Conservation (phyloP, 169 alveolate genomes). For the Cryptosporidium meleagridis region DNA sequence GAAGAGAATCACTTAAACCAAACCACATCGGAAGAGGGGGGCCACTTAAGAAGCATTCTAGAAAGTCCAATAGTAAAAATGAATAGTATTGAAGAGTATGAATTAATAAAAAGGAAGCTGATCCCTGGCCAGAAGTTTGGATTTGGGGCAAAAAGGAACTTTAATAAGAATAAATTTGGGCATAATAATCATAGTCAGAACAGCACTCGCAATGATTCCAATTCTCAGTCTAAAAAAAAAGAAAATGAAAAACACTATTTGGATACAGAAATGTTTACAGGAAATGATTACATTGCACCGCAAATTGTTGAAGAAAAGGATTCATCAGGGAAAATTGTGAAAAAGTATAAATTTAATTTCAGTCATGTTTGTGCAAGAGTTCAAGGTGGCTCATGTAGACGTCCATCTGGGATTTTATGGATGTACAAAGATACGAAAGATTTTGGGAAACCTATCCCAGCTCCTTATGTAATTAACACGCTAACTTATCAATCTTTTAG, state of each 20-base stretch:
- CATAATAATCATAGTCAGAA: background rate
- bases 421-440: constrained; percentile 57
- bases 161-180: background rate
- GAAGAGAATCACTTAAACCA: background rate
- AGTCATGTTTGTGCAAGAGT: constrained; percentile 75
- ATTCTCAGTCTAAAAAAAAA: background rate
- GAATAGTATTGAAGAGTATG: constrained; percentile 12
- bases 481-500: constrained; percentile 66
- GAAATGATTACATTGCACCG: constrained; percentile 56
- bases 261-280: constrained; percentile 54
- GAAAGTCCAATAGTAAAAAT: constrained; percentile 31
- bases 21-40: background rate
- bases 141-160: constrained; percentile 15
- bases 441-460: constrained; percentile 69
- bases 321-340: constrained; percentile 20
- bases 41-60: constrained; percentile 29
- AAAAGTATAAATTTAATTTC: constrained; percentile 27
- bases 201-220: background rate
- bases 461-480: constrained; percentile 70
- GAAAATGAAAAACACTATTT: constrained; percentile 34
- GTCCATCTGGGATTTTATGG: constrained; percentile 75
- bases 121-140: constrained; percentile 35
- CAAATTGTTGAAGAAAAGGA: constrained; percentile 41
- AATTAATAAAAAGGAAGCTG: constrained; percentile 22
- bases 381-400: constrained; percentile 74